Base-by-base conservation (phyloP, 2,329 filamentous ascomycete species). In the Nothopassalora personata region DNA sequence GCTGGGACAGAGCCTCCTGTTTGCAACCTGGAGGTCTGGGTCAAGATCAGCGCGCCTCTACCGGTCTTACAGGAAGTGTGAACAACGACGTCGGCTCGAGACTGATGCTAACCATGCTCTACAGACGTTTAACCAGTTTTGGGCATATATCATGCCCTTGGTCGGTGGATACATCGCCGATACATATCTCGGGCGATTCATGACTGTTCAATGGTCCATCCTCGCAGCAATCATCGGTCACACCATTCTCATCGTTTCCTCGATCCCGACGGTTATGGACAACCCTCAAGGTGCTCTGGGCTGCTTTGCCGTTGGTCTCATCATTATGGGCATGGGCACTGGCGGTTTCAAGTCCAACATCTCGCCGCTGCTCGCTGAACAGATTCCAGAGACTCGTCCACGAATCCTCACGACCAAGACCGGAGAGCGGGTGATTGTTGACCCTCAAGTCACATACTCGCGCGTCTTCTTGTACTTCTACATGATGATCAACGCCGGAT, bases 301-400 rank as follows among this genome's bases (percentile, higher is more conserved):
- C 1, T 84, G 82, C 59, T 88, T 91, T 67, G 73, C 86, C 4
- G 73, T 86, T 47, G 84, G 84, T 48, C 78, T 89, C 62, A 73
- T 89, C 53, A 81, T 91, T 69, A 82, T 91, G 71, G 88, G 88
- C 30, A 71, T 90, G 23, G 89, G 89, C 49, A 89, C 87, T 1
- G 89, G 89, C 61, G 87, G 47, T 13, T 91, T 92, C 82, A 92
- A 92, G 31, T 83, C 87, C 65, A 92, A 91, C 69, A 87, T 92
- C 52, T 76, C 76, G 10, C 78, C 78, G 5, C 64, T 80, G 28
- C 76, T 80, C 54, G 78, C 77, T 5, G 78, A 80, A 65, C 78
- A 80, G 65, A 74, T 78, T 39, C 70, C 68, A 10, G 70, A 73
- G 15, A 76, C 70, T 7, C 73, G 70, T 8, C 72, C 74, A 0